Evolutionary conservation across 768 basidiomycete genomes (phyloP), one percentile per base, ranked within the genome.

Genomic region (Amanita rubescens): DNA sequence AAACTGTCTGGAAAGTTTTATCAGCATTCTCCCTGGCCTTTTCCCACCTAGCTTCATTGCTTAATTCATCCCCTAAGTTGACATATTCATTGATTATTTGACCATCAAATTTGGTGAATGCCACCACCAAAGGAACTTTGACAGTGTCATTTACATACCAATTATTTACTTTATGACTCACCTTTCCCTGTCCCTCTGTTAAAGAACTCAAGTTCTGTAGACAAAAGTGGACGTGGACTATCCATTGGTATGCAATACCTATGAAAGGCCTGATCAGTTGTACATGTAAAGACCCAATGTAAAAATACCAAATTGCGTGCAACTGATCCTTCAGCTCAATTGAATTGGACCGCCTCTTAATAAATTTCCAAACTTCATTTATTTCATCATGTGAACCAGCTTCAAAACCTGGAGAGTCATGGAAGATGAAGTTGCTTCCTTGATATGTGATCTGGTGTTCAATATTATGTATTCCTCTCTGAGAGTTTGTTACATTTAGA

Each of bases 351-450:
- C 63, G 55, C 19, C 62, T 20, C n/a, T 52, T 17, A 11, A 75
- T 63, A 55, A 75, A 75, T 2, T 47, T 38, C 42, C 56, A 59
- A 20, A 74, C 65, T 7, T 47, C 60, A 1, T 62, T 49, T 2
- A 72, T 51, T 53, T 74, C 67, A 1, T 58, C 55, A 1, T 19
- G 57, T 2, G 57, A 57, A 4, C 73, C 73, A 17, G 69, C 53
- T 58, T 74, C 71, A 47, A 75, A 71, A 3, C 72, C 74, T 37
- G 62, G 52, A 19, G 74, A 75, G 51, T 75, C 73, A 35, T 75
- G 74, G 52, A 75, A 74, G 22, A 73, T 62, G 56, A 71, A 74
- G 27, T 68, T 69, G 58, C 62, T 69, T 22, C 38, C 44, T 22
- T 12, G 24, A 55, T 69, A 74, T 6, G 62, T 55, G 34, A 69